phyloP scores from a whole-genome alignment of 345 rosid genomes.

The Triadica sebifera region DNA sequence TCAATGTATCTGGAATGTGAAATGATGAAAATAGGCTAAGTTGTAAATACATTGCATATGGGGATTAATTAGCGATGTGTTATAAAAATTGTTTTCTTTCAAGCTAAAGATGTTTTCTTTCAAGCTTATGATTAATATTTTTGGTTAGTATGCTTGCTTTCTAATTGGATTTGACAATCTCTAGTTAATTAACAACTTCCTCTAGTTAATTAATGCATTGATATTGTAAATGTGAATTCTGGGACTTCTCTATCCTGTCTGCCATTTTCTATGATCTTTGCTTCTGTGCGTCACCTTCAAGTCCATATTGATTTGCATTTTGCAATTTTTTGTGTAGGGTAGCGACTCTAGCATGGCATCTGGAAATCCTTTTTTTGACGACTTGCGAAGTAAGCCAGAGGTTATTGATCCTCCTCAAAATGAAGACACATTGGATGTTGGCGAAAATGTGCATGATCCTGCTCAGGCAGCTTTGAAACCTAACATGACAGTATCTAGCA shows the following conservation, averaged over 20 bases:
- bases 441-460: slow-evolving; percentile 56
- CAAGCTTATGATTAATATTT: too few species aligned
- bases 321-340: slow-evolving; percentile 11
- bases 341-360: slow-evolving; percentile 46
- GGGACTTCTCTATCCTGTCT: background rate
- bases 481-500: slow-evolving; percentile 59
- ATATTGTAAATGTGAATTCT: background rate
- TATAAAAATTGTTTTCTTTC: too few species aligned
- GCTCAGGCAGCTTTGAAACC: slow-evolving; percentile 49
- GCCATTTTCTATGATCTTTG: background rate
- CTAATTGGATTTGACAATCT: too few species aligned
- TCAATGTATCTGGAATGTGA: background rate
- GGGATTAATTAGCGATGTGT: too few species aligned
- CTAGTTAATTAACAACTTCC: too few species aligned
- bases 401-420: slow-evolving; percentile 61
- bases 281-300: background rate
- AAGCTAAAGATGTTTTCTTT: too few species aligned
- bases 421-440: slow-evolving; percentile 49
- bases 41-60: too few species aligned
- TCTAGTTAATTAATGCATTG: background rate
- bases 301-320: background rate
- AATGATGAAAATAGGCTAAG: background rate
- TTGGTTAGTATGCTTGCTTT: too few species aligned
- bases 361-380: slow-evolving; percentile 53
- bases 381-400: slow-evolving; percentile 58